Percentiles rank a stretch among this genome's conserved stretches.
phyloP scores from a whole-genome alignment of 1,284 basidiomycete genomes.

The Tetrapyrgos nigripes region DNA sequence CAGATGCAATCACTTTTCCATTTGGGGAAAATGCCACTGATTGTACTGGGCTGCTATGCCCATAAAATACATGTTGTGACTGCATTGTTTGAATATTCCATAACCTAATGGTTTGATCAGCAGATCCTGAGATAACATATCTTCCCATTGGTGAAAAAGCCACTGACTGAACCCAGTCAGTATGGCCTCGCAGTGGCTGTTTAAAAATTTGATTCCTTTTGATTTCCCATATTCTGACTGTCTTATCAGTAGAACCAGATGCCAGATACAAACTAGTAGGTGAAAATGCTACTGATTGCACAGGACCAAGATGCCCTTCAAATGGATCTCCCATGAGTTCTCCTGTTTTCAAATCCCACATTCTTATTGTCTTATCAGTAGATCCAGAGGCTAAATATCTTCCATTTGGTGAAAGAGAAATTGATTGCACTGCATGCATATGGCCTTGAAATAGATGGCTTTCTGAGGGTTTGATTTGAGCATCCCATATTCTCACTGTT shows the following conservation, averaged over 20 bases:
- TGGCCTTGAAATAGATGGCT: neutral
- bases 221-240: neutral
- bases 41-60: too few species aligned
- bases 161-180: constrained; percentile 20
- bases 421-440: neutral
- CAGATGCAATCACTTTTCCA: neutral
- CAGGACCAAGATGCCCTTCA: constrained; percentile 6
- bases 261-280: constrained; percentile 4
- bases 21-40: too few species aligned
- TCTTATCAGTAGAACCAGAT: neutral
- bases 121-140: constrained; percentile 26
- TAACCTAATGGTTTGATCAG: neutral
- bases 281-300: constrained; percentile 29
- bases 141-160: constrained; percentile 31
- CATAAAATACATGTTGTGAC: too few species aligned
- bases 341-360: neutral
- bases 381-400: neutral
- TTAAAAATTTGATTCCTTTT: neutral
- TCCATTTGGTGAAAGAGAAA: constrained; percentile 6
- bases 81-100: neutral
- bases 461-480: neutral
- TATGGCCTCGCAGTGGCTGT: constrained; percentile 1
- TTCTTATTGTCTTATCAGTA: neutral
- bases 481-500: too few species aligned
- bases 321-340: neutral